Conservation (phyloP, 2,329 filamentous ascomycete genomes). For the Trichoderma sp. region DNA sequence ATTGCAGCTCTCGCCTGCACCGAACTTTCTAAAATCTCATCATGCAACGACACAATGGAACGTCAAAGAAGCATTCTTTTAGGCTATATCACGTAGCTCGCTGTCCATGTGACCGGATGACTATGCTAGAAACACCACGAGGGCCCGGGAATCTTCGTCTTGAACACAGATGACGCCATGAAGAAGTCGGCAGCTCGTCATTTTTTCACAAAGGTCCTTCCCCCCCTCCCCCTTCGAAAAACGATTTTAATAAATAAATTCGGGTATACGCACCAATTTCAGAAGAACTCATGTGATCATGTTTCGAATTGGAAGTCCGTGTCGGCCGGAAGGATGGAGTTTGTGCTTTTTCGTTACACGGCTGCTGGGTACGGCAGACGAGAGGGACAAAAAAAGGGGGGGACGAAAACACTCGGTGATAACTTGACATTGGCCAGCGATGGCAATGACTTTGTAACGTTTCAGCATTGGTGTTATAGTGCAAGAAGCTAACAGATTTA, state of each 20-base stretch:
- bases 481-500: background rate
- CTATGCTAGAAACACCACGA: background rate
- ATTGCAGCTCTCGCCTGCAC: background rate
- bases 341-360: background rate
- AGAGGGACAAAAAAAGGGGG: background rate
- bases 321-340: background rate
- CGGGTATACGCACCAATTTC: background rate
- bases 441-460: background rate
- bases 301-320: background rate
- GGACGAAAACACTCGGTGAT: background rate
- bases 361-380: background rate
- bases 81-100: background rate
- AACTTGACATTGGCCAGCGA: background rate
- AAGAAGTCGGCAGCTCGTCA: slow-evolving; percentile 10
- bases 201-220: background rate
- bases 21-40: background rate
- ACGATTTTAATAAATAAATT: background rate
- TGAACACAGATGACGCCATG: slow-evolving; percentile 2
- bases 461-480: background rate
- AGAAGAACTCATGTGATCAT: slow-evolving; percentile 3
- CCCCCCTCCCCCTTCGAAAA: no score
- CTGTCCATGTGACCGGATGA: background rate
- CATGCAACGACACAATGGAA: background rate
- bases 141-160: background rate
- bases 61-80: background rate